Evolutionary conservation across 176 grass and related monocot genomes (phyloP).

Genomic region (bread wheat (Triticum aestivum)): IWGSC_CS_RefSeq_v2.1 NC_057814.1:569771393-569771892

Average conservation of each 20-base stretch:
- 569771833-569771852: not conserved
- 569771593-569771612: conserved; percentile 83
- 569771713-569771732: conserved; percentile 2
- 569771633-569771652: conserved; percentile 59
- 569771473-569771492: conserved; percentile 86
- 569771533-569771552: conserved; percentile 77
- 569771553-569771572: conserved; percentile 81
- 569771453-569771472: conserved; percentile 78
- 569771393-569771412: conserved; percentile 70
- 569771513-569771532: conserved; percentile 74
- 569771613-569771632: conserved; percentile 85
- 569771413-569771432: conserved; percentile 78
- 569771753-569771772: conserved; percentile 21
- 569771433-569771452: conserved; percentile 90
- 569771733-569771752: not conserved
- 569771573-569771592: conserved; percentile 89
- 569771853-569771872: not conserved
- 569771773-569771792: not conserved
- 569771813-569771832: conserved; percentile 7
- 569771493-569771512: conserved; percentile 90
- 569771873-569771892: not conserved
- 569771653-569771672: conserved; percentile 45
- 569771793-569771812: not conserved
- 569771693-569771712: conserved; percentile 1
- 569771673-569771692: conserved; percentile 36